Evolutionary conservation across 1,284 basidiomycete species (phyloP).

Genomic region (Apiotrichum sp.): DNA sequence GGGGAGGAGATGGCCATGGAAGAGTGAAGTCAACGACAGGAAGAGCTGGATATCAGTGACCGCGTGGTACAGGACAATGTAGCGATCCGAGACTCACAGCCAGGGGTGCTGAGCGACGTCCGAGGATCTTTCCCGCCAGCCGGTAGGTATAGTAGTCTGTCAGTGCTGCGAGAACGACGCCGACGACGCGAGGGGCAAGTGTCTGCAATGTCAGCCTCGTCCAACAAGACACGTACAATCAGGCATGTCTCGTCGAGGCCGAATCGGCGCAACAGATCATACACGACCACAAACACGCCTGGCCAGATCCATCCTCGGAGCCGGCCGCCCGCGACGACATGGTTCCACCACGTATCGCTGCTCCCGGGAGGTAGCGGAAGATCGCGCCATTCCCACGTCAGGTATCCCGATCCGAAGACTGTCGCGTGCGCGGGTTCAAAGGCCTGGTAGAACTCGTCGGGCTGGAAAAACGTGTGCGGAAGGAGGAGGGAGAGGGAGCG

Average conservation of each 20-base stretch:
- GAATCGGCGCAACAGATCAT: background rate
- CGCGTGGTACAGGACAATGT: background rate
- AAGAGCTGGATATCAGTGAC: constrained; percentile 55
- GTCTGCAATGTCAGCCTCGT: constrained; percentile 31
- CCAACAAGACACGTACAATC: constrained; percentile 51
- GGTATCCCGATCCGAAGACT: constrained; percentile 84
- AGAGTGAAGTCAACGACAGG: constrained; percentile 77
- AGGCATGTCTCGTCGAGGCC: constrained; percentile 53
- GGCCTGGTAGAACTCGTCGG: constrained; percentile 95
- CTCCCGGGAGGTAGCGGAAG: constrained; percentile 47
- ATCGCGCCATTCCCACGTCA: constrained; percentile 94
- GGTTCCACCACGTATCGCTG: constrained; percentile 46
- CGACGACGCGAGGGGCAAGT: constrained; percentile 65
- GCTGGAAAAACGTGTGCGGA: constrained; percentile 88
- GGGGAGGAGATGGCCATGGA: constrained; percentile 75
- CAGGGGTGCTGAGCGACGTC: constrained; percentile 56
- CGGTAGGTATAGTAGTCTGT: constrained; percentile 71
- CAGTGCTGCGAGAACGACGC: constrained; percentile 69
- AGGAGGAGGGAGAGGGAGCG: constrained; percentile 49
- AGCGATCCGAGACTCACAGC: constrained; percentile 54
- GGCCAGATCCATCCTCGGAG: constrained; percentile 24
- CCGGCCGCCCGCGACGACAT: constrained; percentile 21
- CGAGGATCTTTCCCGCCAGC: constrained; percentile 59
- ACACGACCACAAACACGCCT: constrained; percentile 9
- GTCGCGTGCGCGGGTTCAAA: constrained; percentile 83